Conservation (phyloP, 2,329 filamentous ascomycete genomes). For the Colletotrichum viniferum region DNA sequence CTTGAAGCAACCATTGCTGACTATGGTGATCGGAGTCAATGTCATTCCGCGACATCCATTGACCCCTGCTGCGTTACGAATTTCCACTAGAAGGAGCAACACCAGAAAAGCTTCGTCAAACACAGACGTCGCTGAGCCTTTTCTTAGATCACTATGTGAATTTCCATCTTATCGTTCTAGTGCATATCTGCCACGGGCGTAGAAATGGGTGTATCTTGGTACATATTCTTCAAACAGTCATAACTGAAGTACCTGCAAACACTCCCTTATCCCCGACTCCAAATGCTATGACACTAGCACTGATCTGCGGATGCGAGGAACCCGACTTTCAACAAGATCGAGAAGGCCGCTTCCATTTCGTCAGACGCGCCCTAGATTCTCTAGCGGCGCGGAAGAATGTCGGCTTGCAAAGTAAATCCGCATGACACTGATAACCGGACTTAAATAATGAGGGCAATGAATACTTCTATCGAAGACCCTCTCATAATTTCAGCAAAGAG, state of each 20-base stretch:
- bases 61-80: background rate
- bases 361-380: background rate
- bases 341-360: background rate
- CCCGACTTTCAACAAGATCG: background rate
- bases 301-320: background rate
- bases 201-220: background rate
- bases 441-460: background rate
- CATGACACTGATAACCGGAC: background rate
- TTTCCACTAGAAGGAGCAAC: background rate
- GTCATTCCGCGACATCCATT: background rate
- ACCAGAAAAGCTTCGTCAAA: background rate
- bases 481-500: background rate
- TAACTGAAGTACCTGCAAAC: background rate
- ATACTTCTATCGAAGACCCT: background rate
- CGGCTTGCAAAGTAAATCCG: background rate
- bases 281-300: background rate
- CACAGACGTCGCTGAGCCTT: background rate
- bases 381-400: background rate
- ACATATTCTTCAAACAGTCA: background rate
- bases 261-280: background rate
- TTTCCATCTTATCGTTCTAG: background rate
- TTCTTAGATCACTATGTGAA: background rate
- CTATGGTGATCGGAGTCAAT: background rate
- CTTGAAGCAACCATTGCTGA: background rate
- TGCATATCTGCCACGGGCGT: background rate